These are phyloP conservation scores for Batkoa obscura DNA, from an alignment of 371 early-diverging fungal species.

Conservation along the genomic window DNA sequence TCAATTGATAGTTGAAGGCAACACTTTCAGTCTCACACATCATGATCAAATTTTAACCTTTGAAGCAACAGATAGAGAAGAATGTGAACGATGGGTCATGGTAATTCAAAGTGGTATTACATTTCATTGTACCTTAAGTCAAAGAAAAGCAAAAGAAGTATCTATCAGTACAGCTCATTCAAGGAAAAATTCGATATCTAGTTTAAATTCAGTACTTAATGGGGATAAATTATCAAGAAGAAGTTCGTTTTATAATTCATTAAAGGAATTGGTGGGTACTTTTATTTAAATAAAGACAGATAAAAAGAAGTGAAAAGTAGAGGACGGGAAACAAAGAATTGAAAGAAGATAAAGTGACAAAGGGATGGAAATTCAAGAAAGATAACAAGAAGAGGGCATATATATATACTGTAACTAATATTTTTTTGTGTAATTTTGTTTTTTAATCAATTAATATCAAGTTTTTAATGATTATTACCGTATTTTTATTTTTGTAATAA, in stretches of 20 bases:
- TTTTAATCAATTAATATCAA: too few relatives aligned
- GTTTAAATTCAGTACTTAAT: background rate
- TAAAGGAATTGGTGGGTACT: slow-evolving; percentile 3
- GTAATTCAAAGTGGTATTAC: slow-evolving; percentile 2
- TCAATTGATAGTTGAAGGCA: background rate
- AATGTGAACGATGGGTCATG: background rate
- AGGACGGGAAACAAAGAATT: too few relatives aligned
- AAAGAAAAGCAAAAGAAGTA: slow-evolving; percentile 4
- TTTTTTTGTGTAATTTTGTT: too few relatives aligned
- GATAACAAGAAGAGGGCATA: too few relatives aligned
- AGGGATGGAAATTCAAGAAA: too few relatives aligned
- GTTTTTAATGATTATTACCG: too few relatives aligned
- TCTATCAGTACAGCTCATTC: background rate
- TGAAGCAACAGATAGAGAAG: background rate
- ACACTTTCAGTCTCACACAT: background rate
- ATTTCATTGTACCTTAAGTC: background rate
- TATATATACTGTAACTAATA: too few relatives aligned
- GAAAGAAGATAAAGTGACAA: too few relatives aligned
- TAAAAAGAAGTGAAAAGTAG: too few relatives aligned
- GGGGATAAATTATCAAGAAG: background rate
- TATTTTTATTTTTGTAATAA: too few relatives aligned
- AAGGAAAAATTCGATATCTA: background rate
- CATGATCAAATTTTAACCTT: background rate
- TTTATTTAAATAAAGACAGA: slow-evolving; percentile 2
- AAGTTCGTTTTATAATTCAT: background rate